A percentile compares a stretch with the other conserved stretches of the same genome.
Evolutionary conservation across 2,329 filamentous ascomycete species (phyloP).

Genomic region (Epicoccum sorghinum): DNA sequence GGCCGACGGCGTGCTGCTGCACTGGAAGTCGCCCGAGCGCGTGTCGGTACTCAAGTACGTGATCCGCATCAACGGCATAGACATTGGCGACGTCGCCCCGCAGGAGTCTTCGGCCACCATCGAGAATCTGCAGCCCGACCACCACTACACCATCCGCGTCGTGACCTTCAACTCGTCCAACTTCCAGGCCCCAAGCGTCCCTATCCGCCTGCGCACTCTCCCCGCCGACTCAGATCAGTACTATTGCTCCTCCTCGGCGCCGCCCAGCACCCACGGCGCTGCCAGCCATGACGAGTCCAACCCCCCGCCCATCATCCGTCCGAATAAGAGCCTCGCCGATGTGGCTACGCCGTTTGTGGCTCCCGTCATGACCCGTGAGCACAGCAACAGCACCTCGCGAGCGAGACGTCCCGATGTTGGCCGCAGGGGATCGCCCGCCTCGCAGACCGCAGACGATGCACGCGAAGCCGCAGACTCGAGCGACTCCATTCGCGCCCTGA

Average conservation of each 20-base stretch:
- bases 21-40: conserved; percentile 78
- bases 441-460: conserved; percentile 50
- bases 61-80: conserved; percentile 91
- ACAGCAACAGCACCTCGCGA: conserved; percentile 60
- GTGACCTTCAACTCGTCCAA: conserved; percentile 90
- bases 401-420: conserved; percentile 72
- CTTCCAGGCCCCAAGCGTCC: conserved; percentile 86
- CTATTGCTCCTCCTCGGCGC: conserved; percentile 58
- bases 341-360: conserved; percentile 67
- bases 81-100: conserved; percentile 83
- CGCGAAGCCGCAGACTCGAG: conserved; percentile 46
- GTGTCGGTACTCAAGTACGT: conserved; percentile 82
- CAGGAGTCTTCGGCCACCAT: conserved; percentile 90
- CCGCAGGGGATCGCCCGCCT: conserved; percentile 76
- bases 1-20: conserved; percentile 83
- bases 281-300: conserved; percentile 51
- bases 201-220: conserved; percentile 81
- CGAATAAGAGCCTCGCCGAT: conserved; percentile 62
- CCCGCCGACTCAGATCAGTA: conserved; percentile 51
- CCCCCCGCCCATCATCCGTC: conserved; percentile 60
- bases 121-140: conserved; percentile 81
- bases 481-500: conserved; percentile 71
- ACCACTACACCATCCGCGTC: conserved; percentile 92
- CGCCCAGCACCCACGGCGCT: conserved; percentile 52
- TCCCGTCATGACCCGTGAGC: conserved; percentile 69